Evolutionary conservation across 1,284 basidiomycete genomes (phyloP).

Genomic region (Papiliotrema terrestris): DNA sequence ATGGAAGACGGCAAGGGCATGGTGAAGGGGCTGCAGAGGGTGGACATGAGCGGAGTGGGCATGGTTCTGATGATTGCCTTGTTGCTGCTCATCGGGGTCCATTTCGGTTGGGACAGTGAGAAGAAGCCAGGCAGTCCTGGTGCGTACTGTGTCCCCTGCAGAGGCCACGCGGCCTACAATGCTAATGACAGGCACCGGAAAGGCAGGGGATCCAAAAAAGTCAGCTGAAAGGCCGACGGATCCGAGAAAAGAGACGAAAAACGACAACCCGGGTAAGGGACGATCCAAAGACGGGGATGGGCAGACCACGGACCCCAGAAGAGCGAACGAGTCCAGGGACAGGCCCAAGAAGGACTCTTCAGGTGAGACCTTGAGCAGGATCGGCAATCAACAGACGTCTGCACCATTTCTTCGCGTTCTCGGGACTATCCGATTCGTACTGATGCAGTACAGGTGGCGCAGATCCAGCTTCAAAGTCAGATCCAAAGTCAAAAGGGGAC

Average conservation of each 20-base stretch:
- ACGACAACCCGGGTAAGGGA: neutral
- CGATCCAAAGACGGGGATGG: neutral
- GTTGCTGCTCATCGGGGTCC: neutral
- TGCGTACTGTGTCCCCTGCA: neutral
- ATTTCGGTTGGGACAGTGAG: slow-evolving; percentile 2
- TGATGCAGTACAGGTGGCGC: too few species aligned
- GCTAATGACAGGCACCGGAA: neutral
- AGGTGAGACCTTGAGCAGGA: too few species aligned
- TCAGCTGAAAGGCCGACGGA: neutral
- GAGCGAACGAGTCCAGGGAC: too few species aligned
- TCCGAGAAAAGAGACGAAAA: neutral
- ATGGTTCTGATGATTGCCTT: slow-evolving; percentile 2
- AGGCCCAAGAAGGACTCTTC: too few species aligned
- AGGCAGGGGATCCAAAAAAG: neutral
- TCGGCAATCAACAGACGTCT: too few species aligned
- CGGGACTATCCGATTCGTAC: too few species aligned
- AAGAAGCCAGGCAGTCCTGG: neutral
- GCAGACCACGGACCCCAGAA: too few species aligned
- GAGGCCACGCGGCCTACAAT: neutral
- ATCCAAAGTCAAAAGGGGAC: too few species aligned
- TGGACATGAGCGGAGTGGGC: slow-evolving; percentile 1
- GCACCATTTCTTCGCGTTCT: too few species aligned
- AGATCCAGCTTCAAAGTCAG: too few species aligned
- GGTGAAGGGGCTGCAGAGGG: neutral
- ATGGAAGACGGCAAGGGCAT: neutral